Base-by-base conservation (phyloP, 1,284 basidiomycete genomes). In the Ceratobasidium sp. region DNA sequence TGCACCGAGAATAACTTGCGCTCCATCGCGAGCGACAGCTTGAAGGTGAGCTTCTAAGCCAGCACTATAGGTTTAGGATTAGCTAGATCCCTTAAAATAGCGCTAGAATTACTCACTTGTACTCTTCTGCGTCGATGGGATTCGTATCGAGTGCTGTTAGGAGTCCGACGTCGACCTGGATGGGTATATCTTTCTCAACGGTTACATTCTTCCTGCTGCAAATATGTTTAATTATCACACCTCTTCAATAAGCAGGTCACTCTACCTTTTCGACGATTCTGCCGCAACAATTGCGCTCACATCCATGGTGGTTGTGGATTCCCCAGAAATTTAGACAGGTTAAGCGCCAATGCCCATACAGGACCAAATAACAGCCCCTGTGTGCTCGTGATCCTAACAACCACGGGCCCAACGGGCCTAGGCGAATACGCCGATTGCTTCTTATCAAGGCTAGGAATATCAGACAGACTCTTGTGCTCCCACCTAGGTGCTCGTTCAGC, bases 101-200 rank as follows among this genome's bases (percentile, higher is more conserved):
- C 7, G 28, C n/a, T 28, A 28, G 5, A 56, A 33, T 12, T 0
- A 85, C 91, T 81, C 81, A 95, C 93, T 88, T 86, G 87, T 97
- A 96, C 81, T 88, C 90, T 77, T 93, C 92, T 52, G 89, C 87
- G 83, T 97, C 94, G 80, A 96, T 91, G 3, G 94, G 91, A 83
- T 96, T 97, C 6, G 90, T 89, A 86, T 99, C 97, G 77, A 95
- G 95, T 0, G 95, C 94, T 28, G 93, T 90, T 28, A 99, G 88
- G 59, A 94, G 90, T 20, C 94, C 96, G 9, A 92, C 83, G 85
- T 99, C 97, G 80, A 96, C 87, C 77, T 93, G 91, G 80, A 96
- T 89, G 2, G 95, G 92, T 10, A 91, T 92, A 75, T 94, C 92
- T 84, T 95, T 95, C 82, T 94, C 90, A 78, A 95, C 91, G 15